These are phyloP conservation scores for Aspergillus sp. DNA, from an alignment of 2,329 filamentous ascomycete genomes.

Conservation along the genomic window DNA sequence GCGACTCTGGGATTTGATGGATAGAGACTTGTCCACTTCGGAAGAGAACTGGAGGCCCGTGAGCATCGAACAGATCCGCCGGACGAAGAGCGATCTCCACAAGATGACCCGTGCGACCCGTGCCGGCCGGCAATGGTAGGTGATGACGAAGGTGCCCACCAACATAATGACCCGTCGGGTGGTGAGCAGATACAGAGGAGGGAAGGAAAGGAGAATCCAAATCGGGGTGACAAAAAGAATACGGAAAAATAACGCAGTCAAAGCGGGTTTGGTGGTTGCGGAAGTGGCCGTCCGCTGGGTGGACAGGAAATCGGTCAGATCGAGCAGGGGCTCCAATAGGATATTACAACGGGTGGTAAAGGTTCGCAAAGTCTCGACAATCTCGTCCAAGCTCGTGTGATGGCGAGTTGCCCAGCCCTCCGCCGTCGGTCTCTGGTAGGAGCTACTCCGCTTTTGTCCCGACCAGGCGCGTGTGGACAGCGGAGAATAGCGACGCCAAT, in stretches of 20 bases:
- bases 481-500: conserved; percentile 79
- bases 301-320: conserved; percentile 85
- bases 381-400: conserved; percentile 94
- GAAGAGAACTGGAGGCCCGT: conserved; percentile 67
- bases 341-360: conserved; percentile 90
- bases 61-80: conserved; percentile 59
- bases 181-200: conserved; percentile 76
- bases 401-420: conserved; percentile 62
- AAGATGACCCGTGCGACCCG: conserved; percentile 77
- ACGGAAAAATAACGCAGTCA: conserved; percentile 82
- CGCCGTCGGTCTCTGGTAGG: conserved; percentile 41
- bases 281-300: conserved; percentile 85
- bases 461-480: conserved; percentile 77
- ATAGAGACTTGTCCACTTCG: conserved; percentile 15
- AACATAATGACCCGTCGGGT: conserved; percentile 75
- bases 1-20: conserved; percentile 31
- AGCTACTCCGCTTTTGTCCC: conserved; percentile 48
- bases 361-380: conserved; percentile 83
- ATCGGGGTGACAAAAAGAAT: conserved; percentile 80
- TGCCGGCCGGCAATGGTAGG: conserved; percentile 84
- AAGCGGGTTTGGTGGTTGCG: conserved; percentile 78
- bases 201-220: conserved; percentile 76
- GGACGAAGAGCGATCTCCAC: conserved; percentile 75
- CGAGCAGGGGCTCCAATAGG: conserved; percentile 76
- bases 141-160: conserved; percentile 75